Evolutionary conservation across 495 filamentous ascomycete species (phyloP), one percentile per base, ranked within the genome.

Genomic region (Xylaria venustula): DNA sequence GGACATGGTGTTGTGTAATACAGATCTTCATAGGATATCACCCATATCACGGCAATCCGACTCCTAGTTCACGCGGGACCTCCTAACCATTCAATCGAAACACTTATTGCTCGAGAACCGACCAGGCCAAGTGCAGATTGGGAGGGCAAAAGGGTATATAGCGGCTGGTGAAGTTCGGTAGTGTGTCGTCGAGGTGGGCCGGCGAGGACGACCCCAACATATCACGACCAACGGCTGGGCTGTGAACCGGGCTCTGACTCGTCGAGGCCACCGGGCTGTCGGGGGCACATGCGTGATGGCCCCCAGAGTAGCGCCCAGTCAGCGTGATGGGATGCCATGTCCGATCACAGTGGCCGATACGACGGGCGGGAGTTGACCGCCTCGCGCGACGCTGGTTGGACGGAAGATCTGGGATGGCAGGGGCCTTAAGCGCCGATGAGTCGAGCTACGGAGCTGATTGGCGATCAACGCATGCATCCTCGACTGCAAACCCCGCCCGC

Each of bases 81-180:
- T 75, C 76, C 75, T 74, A 65, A 57, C 53, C 60, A 60, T 73
- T 66, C 50, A 65, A 70, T 72, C 75, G 77, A 80, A 79, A 81
- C 75, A 70, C 70, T 63, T 68, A 63, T 67, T 75, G 78, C 77
- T 69, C 34, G 73, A 73, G 73, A 73, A 79, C 69, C 55, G 67
- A 65, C 67, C 62, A 66, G 66, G 73, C 68, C 54, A 64, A 55
- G 66, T 63, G 62, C 66, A 60, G 30, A 63, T 66, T 64, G 70
- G 74, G 69, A 74, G 70, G 55, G 61, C 62, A 64, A 67, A 64
- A 5, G 75, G 73, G 78, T 80, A 81, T 81, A 80, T 80, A 81
- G 79, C 78, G 78, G 76, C 75, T 80, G 78, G 73, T 80, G 79
- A 79, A 65, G 79, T 76, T 72, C 68, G 66, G 60, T 48, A 63